These are phyloP conservation scores for Jasminum sambac DNA, from an alignment of 257 asterid genomes.

Conservation along the genomic window DNA sequence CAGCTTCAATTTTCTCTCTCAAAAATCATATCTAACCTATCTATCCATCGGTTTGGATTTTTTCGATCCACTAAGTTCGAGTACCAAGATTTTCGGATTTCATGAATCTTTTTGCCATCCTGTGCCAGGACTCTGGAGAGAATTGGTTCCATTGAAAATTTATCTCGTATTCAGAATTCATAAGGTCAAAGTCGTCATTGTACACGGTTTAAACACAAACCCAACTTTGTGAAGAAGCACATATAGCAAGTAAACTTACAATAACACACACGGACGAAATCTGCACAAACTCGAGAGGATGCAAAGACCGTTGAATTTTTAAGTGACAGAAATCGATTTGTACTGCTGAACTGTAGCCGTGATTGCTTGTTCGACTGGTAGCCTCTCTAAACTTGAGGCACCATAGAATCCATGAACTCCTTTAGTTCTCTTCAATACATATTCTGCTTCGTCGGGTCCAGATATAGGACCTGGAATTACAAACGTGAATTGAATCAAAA, in stretches of 20 bases:
- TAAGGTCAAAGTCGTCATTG: neutral
- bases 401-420: too few species aligned
- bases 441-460: constrained; percentile 75
- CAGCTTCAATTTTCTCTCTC: too few species aligned
- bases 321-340: constrained; percentile 65
- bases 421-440: constrained; percentile 54
- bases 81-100: too few species aligned
- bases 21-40: too few species aligned
- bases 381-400: constrained; percentile 37
- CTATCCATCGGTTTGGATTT: too few species aligned
- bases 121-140: too few species aligned
- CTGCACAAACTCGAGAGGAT: neutral
- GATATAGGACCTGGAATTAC: constrained; percentile 77
- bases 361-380: constrained; percentile 92
- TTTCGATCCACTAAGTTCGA: too few species aligned
- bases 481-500: neutral
- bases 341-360: constrained; percentile 71
- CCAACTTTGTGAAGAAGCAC: neutral
- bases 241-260: neutral
- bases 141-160: neutral
- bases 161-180: too few species aligned
- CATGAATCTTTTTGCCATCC: too few species aligned
- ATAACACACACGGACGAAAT: neutral
- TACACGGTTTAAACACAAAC: neutral
- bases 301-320: neutral